phyloP scores from a whole-genome alignment of 768 basidiomycete genomes.

The Suillus alpinus region DNA sequence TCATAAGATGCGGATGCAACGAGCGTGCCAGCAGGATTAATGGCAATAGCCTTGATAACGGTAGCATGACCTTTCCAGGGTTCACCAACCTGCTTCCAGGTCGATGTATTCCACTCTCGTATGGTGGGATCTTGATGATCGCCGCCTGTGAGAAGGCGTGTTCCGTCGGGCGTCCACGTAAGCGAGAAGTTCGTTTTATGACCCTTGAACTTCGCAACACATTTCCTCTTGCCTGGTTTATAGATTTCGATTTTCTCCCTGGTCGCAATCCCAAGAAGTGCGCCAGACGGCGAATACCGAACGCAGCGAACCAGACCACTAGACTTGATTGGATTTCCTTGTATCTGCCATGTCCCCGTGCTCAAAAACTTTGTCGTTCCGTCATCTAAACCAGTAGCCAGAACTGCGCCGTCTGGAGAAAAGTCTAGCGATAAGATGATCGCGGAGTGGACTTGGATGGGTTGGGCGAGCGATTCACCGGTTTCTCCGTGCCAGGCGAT shows the following conservation, averaged over 20 bases:
- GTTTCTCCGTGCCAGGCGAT: neutral
- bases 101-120: neutral
- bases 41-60: too few relatives aligned
- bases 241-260: neutral
- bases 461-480: neutral
- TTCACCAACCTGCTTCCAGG: neutral
- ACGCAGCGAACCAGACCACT: neutral
- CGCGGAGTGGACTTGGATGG: too few relatives aligned
- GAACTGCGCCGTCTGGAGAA: too few relatives aligned
- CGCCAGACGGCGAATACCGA: neutral
- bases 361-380: too few relatives aligned
- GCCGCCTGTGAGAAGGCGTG: neutral
- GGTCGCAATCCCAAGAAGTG: neutral
- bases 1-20: neutral
- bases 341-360: too few relatives aligned
- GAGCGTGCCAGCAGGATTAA: too few relatives aligned
- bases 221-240: neutral
- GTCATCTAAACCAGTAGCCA: too few relatives aligned
- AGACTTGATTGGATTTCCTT: neutral
- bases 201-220: too few relatives aligned
- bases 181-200: too few relatives aligned
- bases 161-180: neutral
- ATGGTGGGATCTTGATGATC: rapidly evolving
- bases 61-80: too few relatives aligned
- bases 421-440: neutral